A percentile compares a stretch with the other conserved stretches of the same genome.
Evolutionary conservation across 306 rosid genomes (phyloP).

Genomic region (Spatholobus suberectus): DNA sequence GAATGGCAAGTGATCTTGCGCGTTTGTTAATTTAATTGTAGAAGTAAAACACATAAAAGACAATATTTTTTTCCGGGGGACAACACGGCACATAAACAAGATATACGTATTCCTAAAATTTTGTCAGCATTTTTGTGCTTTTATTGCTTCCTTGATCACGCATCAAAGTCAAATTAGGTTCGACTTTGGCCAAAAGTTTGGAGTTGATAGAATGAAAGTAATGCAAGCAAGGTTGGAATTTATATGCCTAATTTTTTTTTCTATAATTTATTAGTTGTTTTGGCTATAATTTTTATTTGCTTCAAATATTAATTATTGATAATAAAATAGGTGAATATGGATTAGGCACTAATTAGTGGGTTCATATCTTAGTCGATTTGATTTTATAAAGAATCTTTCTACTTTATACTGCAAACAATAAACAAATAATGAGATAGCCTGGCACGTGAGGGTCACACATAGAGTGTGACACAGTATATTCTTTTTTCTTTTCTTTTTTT

Average conservation of each 20-base stretch:
- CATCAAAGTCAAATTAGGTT: constrained; percentile 34
- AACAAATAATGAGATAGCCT: background rate
- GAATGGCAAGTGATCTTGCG: background rate
- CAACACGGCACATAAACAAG: background rate
- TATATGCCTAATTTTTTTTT: background rate
- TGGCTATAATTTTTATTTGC: background rate
- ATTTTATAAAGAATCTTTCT: constrained; percentile 14
- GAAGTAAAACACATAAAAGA: constrained; percentile 11
- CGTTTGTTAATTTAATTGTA: background rate
- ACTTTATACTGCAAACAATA: background rate
- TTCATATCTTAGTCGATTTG: constrained; percentile 30
- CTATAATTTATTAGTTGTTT: background rate
- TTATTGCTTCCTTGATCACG: constrained; percentile 18
- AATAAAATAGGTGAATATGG: background rate
- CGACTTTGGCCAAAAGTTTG: constrained; percentile 13
- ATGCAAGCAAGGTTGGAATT: background rate
- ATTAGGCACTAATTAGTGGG: constrained; percentile 28
- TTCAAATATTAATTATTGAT: background rate
- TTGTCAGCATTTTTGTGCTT: constrained; percentile 5
- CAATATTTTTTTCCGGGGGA: background rate
- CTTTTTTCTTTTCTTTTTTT: too few species aligned
- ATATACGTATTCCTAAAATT: constrained; percentile 1
- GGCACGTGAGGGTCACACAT: constrained; percentile 43
- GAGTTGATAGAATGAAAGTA: background rate
- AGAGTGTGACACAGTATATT: constrained; percentile 34